These are phyloP conservation scores for Diversispora eburnea DNA, from an alignment of 192 early-diverging fungal genomes.

Conservation along the genomic window DNA sequence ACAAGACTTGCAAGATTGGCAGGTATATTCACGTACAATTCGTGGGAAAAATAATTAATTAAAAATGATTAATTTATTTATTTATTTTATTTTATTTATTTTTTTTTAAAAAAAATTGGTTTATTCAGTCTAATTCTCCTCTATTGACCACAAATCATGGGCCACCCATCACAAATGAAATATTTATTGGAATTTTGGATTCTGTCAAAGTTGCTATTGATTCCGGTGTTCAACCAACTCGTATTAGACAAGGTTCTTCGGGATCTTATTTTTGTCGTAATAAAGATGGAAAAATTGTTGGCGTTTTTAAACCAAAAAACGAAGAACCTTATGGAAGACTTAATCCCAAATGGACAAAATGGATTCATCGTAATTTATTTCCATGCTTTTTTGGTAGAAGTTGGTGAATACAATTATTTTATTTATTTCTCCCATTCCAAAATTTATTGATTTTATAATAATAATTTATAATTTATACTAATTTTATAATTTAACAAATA, in stretches of 20 bases:
- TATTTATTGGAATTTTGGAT: conserved; percentile 43
- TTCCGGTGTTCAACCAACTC: conserved; percentile 42
- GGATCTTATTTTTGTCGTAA: conserved; percentile 91
- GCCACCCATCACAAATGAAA: conserved; percentile 44
- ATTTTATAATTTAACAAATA: not conserved
- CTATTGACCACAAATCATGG: conserved; percentile 31
- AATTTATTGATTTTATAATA: not conserved
- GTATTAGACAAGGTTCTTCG: conserved; percentile 73
- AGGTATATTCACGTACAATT: conserved; percentile 5
- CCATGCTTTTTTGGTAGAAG: conserved; percentile 87
- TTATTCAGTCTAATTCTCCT: not conserved
- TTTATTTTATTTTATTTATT: not conserved
- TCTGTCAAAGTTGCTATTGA: conserved; percentile 52
- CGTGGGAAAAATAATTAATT: not conserved
- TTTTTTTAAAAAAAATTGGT: not conserved
- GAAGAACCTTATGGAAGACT: conserved; percentile 66
- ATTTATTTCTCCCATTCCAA: not conserved
- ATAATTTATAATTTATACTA: not conserved
- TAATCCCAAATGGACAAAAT: conserved; percentile 89
- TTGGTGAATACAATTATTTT: conserved; percentile 41
- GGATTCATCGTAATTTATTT: conserved; percentile 82
- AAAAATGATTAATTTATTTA: not conserved
- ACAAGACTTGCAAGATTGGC: conserved; percentile 2
- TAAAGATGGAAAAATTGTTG: conserved; percentile 69
- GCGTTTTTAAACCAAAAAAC: conserved; percentile 87